phyloP scores from a whole-genome alignment of 805 yeast species.

The Maudiozyma serrabonitensis region DNA sequence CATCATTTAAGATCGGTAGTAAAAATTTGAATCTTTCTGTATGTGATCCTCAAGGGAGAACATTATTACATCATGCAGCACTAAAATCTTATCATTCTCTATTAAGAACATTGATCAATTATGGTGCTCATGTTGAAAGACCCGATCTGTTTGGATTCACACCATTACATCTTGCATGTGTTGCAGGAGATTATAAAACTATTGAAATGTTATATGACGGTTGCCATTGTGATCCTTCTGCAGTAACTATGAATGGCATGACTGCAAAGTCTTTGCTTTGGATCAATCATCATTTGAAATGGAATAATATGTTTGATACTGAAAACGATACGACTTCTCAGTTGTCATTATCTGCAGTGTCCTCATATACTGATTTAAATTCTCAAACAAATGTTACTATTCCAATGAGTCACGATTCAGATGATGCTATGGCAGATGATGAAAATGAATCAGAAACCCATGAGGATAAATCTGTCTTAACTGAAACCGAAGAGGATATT shows the following conservation, averaged over 20 bases:
- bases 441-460: neutral
- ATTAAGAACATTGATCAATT: constrained; percentile 52
- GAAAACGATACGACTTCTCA: constrained; percentile 11
- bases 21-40: constrained; percentile 35
- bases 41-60: constrained; percentile 73
- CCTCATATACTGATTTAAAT: neutral
- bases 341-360: neutral
- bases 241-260: constrained; percentile 43
- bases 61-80: constrained; percentile 76
- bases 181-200: constrained; percentile 60
- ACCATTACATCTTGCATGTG: constrained; percentile 76
- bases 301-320: constrained; percentile 11
- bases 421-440: constrained; percentile 1
- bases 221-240: constrained; percentile 50
- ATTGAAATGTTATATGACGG: constrained; percentile 47
- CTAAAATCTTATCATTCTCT: constrained; percentile 61
- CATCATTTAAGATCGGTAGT: constrained; percentile 40
- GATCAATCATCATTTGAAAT: constrained; percentile 29
- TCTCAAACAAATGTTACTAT: neutral
- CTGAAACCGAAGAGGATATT: neutral
- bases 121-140: constrained; percentile 56
- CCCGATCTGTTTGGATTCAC: constrained; percentile 74
- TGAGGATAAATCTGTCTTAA: neutral
- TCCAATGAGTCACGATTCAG: neutral
- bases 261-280: constrained; percentile 26